These are phyloP conservation scores for Elongisporangium undulatum DNA, from an alignment of 352 stramenopile genomes.

Conservation along the genomic window DNA sequence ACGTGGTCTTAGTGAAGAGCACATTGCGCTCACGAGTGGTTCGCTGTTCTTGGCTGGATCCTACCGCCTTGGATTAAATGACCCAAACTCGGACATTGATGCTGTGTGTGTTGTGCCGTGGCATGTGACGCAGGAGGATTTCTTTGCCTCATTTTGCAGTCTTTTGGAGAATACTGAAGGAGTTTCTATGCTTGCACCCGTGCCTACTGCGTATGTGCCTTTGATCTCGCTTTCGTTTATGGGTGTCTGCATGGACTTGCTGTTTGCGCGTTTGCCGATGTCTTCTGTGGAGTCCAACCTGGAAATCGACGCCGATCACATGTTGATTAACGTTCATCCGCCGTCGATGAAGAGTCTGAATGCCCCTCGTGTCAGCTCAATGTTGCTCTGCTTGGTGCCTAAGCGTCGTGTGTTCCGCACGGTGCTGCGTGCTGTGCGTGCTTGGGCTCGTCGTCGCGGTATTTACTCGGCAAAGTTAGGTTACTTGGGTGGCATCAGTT, in stretches of 20 bases:
- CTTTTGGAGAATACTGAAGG: slow-evolving; percentile 56
- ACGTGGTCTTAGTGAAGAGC: slow-evolving; percentile 59
- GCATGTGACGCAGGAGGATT: slow-evolving; percentile 82
- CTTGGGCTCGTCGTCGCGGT: slow-evolving; percentile 84
- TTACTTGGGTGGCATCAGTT: slow-evolving; percentile 98
- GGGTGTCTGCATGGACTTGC: slow-evolving; percentile 87
- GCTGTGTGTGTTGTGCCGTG: slow-evolving; percentile 77
- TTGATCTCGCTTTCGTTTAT: slow-evolving; percentile 90
- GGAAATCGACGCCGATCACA: slow-evolving; percentile 83
- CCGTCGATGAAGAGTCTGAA: slow-evolving; percentile 94
- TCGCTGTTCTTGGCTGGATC: slow-evolving; percentile 85
- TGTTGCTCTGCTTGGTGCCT: slow-evolving; percentile 91
- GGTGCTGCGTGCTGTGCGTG: slow-evolving; percentile 63
- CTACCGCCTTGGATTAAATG: slow-evolving; percentile 78
- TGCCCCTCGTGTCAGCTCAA: slow-evolving; percentile 93
- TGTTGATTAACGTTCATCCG: slow-evolving; percentile 91
- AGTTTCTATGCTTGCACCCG: slow-evolving; percentile 72
- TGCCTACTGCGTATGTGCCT: slow-evolving; percentile 90
- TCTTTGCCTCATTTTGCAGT: slow-evolving; percentile 76
- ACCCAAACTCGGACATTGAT: slow-evolving; percentile 81
- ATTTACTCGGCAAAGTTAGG: slow-evolving; percentile 97
- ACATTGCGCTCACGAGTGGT: slow-evolving; percentile 68
- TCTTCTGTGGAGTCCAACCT: slow-evolving; percentile 58
- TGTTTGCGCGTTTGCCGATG: slow-evolving; percentile 85
- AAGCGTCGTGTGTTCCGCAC: slow-evolving; percentile 88